These are phyloP conservation scores for Trichoderma semiorbis DNA, from an alignment of 2,329 filamentous ascomycete species.

Conservation along the genomic window DNA sequence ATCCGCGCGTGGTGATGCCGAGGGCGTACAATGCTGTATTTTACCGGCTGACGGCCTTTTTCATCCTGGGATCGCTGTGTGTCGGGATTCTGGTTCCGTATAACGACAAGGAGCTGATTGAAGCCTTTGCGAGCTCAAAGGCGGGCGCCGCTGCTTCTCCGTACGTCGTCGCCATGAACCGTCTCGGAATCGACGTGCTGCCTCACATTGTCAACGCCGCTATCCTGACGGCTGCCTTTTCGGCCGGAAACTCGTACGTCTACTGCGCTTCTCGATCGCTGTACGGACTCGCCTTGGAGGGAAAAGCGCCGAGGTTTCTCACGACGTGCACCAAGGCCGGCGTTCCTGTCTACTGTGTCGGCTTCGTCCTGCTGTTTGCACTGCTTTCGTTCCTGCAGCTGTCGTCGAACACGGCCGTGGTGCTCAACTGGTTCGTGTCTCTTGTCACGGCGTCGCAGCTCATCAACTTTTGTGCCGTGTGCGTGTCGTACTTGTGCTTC, in stretches of 20 bases:
- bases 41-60: conserved; percentile 72
- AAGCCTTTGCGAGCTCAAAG: conserved; percentile 55
- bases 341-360: conserved; percentile 72
- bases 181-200: conserved; percentile 58
- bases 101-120: conserved; percentile 59
- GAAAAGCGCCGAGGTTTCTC: conserved; percentile 60
- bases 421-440: conserved; percentile 70
- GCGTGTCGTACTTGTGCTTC: conserved; percentile 69
- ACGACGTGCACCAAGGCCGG: conserved; percentile 59
- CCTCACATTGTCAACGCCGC: conserved; percentile 72
- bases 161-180: conserved; percentile 65
- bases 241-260: conserved; percentile 61
- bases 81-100: conserved; percentile 71
- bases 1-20: conserved; percentile 66
- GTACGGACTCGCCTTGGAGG: conserved; percentile 65
- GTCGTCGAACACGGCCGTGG: conserved; percentile 60
- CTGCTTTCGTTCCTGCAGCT: conserved; percentile 73
- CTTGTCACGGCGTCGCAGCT: conserved; percentile 69
- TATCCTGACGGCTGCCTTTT: conserved; percentile 63
- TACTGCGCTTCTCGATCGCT: conserved; percentile 68
- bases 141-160: conserved; percentile 68
- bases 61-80: conserved; percentile 68
- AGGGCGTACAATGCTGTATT: conserved; percentile 76
- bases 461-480: conserved; percentile 68
- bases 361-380: conserved; percentile 62